Conservation (phyloP, 2,329 filamentous ascomycete species). For the Neopestalotiopsis rosae region DNA sequence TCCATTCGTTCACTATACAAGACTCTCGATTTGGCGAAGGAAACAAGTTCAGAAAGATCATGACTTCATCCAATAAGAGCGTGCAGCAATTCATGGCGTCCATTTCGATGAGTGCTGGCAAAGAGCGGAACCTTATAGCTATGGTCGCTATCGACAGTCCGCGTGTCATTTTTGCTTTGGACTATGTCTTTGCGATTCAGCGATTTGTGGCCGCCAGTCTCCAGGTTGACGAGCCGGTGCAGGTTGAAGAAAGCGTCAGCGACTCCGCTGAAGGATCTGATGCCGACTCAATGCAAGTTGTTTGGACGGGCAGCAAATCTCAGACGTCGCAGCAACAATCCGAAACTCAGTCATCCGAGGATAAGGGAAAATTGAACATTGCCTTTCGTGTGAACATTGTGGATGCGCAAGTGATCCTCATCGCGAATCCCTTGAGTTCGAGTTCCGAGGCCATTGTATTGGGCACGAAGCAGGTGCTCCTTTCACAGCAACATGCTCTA, state of each 20-base stretch:
- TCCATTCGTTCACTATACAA: constrained; percentile 92
- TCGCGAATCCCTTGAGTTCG: constrained; percentile 88
- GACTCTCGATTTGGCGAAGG: constrained; percentile 88
- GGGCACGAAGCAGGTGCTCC: constrained; percentile 88
- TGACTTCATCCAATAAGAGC: constrained; percentile 94
- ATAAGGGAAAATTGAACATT: constrained; percentile 66
- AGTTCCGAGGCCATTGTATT: constrained; percentile 96
- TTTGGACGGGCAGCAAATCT: constrained; percentile 44
- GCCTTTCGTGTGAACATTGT: constrained; percentile 94
- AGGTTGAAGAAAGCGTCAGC: constrained; percentile 57
- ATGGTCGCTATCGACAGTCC: constrained; percentile 95
- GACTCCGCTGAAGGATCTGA: constrained; percentile 67
- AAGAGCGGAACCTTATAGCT: constrained; percentile 82
- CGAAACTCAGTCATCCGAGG: constrained; percentile 26
- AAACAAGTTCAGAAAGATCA: constrained; percentile 97
- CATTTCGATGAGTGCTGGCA: constrained; percentile 86
- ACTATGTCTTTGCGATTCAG: constrained; percentile 92
- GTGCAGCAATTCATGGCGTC: constrained; percentile 99
- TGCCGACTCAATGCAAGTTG: constrained; percentile 59
- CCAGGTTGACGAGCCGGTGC: constrained; percentile 63
- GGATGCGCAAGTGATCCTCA: constrained; percentile 94
- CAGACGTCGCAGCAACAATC: constrained; percentile 30
- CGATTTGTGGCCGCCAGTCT: constrained; percentile 79
- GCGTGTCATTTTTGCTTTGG: constrained; percentile 90
- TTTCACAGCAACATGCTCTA: constrained; percentile 92